A percentile compares a stretch with the other conserved stretches of the same genome.
Conservation (phyloP, 2,329 filamentous ascomycete genomes). For the Venturiaceae sp. region DNA sequence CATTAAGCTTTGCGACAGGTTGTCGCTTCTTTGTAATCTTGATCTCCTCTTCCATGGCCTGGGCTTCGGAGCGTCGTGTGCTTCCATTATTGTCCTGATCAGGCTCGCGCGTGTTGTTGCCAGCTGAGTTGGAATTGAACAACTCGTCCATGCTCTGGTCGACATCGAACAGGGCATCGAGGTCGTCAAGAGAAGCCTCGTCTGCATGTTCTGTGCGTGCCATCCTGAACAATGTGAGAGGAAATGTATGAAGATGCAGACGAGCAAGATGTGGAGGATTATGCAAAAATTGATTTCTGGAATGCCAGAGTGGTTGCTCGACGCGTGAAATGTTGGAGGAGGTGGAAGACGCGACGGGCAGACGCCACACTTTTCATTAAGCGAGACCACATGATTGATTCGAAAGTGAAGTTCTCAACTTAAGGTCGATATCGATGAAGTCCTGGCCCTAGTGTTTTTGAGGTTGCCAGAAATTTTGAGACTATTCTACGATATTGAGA, state of each 20-base stretch:
- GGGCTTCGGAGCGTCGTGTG: slow-evolving; percentile 37
- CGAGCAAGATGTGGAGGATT: neutral
- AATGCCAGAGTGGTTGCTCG: neutral
- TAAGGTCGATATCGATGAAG: no score
- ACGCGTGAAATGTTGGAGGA: neutral
- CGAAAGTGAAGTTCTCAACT: no score
- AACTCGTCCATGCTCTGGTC: slow-evolving; percentile 49
- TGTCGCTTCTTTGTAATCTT: slow-evolving; percentile 61
- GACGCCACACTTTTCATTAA: no score
- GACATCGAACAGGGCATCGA: slow-evolving; percentile 68
- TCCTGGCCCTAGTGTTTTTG: no score
- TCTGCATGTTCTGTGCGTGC: slow-evolving; percentile 16
- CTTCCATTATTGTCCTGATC: slow-evolving; percentile 11
- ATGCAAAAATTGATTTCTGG: neutral
- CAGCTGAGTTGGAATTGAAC: slow-evolving; percentile 16
- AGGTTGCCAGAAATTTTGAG: no score
- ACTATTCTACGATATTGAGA: no score
- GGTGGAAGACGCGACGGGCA: no score
- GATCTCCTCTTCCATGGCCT: slow-evolving; percentile 83
- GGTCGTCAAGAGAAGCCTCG: slow-evolving; percentile 30
- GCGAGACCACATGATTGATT: no score
- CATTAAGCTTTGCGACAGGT: slow-evolving; percentile 80
- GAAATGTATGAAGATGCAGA: neutral
- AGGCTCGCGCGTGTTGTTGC: slow-evolving; percentile 10
- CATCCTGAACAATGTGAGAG: slow-evolving; percentile 9